phyloP scores from a whole-genome alignment of 164 flowering plant genomes.

The Saururus chinensis region DNA sequence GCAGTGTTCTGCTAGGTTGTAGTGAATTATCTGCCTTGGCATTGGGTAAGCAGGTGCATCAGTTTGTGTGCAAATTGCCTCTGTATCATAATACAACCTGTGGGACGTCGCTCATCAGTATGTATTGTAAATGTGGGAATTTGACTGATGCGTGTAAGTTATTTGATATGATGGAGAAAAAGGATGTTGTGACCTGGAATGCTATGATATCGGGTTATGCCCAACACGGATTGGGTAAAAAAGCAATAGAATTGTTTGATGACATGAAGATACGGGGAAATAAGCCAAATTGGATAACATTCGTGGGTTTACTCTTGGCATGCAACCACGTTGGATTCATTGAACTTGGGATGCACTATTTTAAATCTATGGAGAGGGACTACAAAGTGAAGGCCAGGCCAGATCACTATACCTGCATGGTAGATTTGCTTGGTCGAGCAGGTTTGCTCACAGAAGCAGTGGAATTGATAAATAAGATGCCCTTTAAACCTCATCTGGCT shows the following conservation, averaged over 20 bases:
- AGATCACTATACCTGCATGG: slow-evolving; percentile 24
- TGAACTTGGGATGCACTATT: slow-evolving; percentile 14
- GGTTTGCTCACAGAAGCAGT: slow-evolving; percentile 17
- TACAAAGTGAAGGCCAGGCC: slow-evolving; percentile 16
- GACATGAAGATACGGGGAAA: slow-evolving; percentile 11
- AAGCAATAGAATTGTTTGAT: slow-evolving; percentile 16
- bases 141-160: slow-evolving; percentile 15
- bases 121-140: slow-evolving; percentile 27
- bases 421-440: slow-evolving; percentile 30
- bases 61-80: slow-evolving; percentile 10
- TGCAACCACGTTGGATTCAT: slow-evolving; percentile 30
- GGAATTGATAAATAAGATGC: slow-evolving; percentile 18
- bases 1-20: slow-evolving; percentile 20
- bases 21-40: slow-evolving; percentile 16
- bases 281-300: slow-evolving; percentile 23
- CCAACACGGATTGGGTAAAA: slow-evolving; percentile 22
- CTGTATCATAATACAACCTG: slow-evolving; percentile 12
- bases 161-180: slow-evolving; percentile 10
- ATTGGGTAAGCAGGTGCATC: slow-evolving; percentile 23
- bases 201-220: slow-evolving; percentile 29
- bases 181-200: slow-evolving; percentile 23
- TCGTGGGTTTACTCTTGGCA: slow-evolving; percentile 21
- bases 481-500: slow-evolving; percentile 16
- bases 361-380: slow-evolving; percentile 16
- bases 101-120: slow-evolving; percentile 18